Evolutionary conservation across 2,329 filamentous ascomycete species (phyloP).

Genomic region (Fusarium pininemorale): DNA sequence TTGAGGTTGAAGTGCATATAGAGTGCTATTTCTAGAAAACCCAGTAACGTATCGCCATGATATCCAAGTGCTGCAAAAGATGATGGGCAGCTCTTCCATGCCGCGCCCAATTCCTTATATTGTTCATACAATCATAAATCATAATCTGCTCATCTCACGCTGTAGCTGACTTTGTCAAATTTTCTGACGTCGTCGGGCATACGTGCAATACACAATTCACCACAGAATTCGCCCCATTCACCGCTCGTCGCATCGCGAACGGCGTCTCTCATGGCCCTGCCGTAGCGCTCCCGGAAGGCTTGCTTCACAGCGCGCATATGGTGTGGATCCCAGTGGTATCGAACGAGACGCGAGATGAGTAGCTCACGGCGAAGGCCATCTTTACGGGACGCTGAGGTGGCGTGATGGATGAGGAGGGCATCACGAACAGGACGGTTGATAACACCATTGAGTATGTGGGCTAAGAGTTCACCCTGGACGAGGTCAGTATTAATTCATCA

Average conservation of each 20-base stretch:
- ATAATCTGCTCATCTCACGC: constrained; percentile 11
- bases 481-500: constrained; percentile 4
- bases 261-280: constrained; percentile 76
- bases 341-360: constrained; percentile 85
- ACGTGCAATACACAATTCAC: constrained; percentile 71
- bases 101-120: not conserved
- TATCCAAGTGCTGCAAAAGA: constrained; percentile 6
- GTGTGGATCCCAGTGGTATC: constrained; percentile 89
- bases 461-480: constrained; percentile 85
- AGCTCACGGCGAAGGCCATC: constrained; percentile 83
- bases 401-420: constrained; percentile 89
- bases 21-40: constrained; percentile 17
- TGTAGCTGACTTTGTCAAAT: constrained; percentile 53
- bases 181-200: constrained; percentile 68
- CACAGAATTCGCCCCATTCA: constrained; percentile 81
- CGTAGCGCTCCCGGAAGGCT: constrained; percentile 83
- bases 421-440: constrained; percentile 96
- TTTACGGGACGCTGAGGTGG: constrained; percentile 76
- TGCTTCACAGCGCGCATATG: constrained; percentile 83
- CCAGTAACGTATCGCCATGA: constrained; percentile 10
- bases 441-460: constrained; percentile 94
- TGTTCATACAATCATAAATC: constrained; percentile 13
- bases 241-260: constrained; percentile 80
- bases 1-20: constrained; percentile 12
- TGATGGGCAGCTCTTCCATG: constrained; percentile 2